Conservation (phyloP, 2,329 filamentous ascomycete species). For the Xylariaceae sp. region DNA sequence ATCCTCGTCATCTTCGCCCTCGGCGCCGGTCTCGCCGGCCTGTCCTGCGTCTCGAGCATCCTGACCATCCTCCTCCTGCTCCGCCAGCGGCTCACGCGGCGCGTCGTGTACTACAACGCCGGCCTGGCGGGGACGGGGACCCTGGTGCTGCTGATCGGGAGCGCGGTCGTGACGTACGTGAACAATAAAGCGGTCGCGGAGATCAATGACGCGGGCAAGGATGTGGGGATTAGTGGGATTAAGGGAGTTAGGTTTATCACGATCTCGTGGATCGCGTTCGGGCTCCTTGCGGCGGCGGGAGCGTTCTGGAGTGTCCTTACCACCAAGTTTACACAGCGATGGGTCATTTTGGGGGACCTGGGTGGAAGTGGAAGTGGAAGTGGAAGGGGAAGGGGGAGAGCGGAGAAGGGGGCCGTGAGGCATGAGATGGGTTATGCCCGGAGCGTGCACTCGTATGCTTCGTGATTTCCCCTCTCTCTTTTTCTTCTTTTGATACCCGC, state of each 20-base stretch:
- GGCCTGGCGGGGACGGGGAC: conserved; percentile 33
- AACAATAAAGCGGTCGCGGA: conserved; percentile 37
- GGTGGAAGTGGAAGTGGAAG: too few species aligned
- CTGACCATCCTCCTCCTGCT: conserved; percentile 29
- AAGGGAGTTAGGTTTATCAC: conserved; percentile 40
- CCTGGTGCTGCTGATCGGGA: conserved; percentile 36
- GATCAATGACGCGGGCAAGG: conserved; percentile 40
- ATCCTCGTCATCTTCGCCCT: conserved; percentile 46
- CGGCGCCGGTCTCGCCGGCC: conserved; percentile 36
- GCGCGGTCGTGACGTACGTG: conserved; percentile 40
- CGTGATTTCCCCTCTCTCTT: too few species aligned
- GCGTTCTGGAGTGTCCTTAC: conserved; percentile 36
- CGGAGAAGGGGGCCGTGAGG: too few species aligned
- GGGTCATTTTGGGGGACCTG: conserved; percentile 8
- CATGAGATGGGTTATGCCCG: too few species aligned
- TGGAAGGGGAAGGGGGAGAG: too few species aligned
- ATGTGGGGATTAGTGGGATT: conserved; percentile 40
- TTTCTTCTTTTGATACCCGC: too few species aligned
- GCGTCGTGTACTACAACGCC: conserved; percentile 33
- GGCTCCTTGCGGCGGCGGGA: conserved; percentile 35
- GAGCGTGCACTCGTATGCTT: too few species aligned
- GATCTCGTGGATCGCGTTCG: conserved; percentile 44
- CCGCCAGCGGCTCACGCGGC: conserved; percentile 12
- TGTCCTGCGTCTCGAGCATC: conserved; percentile 37
- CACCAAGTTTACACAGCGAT: conserved; percentile 11